Evolutionary conservation across 164 flowering plant genomes (phyloP), one percentile per base, ranked within the genome.

Genomic region (Houttuynia cordata): DNA sequence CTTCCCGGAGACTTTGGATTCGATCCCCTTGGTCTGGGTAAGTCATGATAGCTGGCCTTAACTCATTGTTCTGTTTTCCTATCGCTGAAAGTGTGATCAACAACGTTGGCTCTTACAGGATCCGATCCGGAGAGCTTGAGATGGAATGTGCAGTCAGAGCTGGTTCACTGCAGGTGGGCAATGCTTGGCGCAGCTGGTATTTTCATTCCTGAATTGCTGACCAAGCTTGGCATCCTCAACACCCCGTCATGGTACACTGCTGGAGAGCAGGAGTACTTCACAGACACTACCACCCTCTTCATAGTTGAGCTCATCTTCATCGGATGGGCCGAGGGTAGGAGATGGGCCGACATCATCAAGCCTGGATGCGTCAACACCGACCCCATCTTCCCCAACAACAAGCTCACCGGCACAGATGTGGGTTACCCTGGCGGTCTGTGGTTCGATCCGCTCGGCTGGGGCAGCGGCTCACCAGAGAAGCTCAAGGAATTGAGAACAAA

Each of bases 161-260:
- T 92, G 9, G 98, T 92, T 37, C 98, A 92, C 81, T 84, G 96
- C 91, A 79, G 98, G 70, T 92, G 98, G 98, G 98, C 98, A 58
- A 89, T 92, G 98, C 65, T 92, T 1, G 98, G 98, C 5, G 98
- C 98, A 0, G 98, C 98, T 0, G 98, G 98, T 7, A 92, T 92
- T 20, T 92, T 92, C 94, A 92, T 92, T 72, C 98, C 78, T n/a
- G 98, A 92, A 62, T 74, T 92, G 62, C 80, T 92, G 1, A 92
- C 98, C 20, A 92, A 92, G 74, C 56, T 92, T 8, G 97, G 98
- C 1, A 80, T 89, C 63, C 79, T 92, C 4, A 87, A 89, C 86
- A 92, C 98, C n/a, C 98, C 98, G 0, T 92, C 98, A 20, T 92
- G 98, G 98, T 92, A 92, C 84, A 74, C 86, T 12, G 98, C 98